These are phyloP conservation scores for Ambispora gerdemannii DNA, from an alignment of 192 early-diverging fungal species.

Conservation along the genomic window DNA sequence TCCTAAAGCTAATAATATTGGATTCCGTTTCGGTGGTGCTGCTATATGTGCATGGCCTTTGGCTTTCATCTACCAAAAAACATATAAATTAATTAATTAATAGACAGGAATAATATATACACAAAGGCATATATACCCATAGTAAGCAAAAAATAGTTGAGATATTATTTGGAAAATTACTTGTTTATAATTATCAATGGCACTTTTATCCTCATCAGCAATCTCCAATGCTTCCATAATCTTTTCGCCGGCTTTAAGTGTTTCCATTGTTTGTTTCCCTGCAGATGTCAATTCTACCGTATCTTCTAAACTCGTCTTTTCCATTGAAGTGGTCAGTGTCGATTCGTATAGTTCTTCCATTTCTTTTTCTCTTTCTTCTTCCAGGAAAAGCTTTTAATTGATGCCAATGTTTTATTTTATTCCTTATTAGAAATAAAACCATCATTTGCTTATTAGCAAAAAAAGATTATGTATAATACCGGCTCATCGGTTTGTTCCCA, in stretches of 20 bases:
- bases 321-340: conserved; percentile 64
- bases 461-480: conserved; percentile 5
- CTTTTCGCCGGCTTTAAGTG: conserved; percentile 93
- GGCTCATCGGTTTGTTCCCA: conserved; percentile 98
- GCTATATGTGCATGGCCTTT: conserved; percentile 38
- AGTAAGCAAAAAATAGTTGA: background rate
- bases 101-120: too few species aligned
- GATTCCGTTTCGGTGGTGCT: conserved; percentile 52
- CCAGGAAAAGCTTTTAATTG: conserved; percentile 67
- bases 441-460: conserved; percentile 25
- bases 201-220: conserved; percentile 76
- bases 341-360: conserved; percentile 87
- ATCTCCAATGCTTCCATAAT: conserved; percentile 91
- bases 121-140: too few species aligned
- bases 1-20: conserved; percentile 63
- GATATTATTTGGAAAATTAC: conserved; percentile 23
- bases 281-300: conserved; percentile 67
- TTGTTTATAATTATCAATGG: conserved; percentile 62
- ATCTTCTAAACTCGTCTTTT: conserved; percentile 48
- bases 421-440: too few species aligned
- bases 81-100: too few species aligned
- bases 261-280: conserved; percentile 85
- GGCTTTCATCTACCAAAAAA: conserved; percentile 37
- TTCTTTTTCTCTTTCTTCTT: conserved; percentile 95
- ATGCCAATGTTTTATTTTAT: background rate